phyloP scores from a whole-genome alignment of 345 rosid species.

The Hibiscus syriacus region DNA sequence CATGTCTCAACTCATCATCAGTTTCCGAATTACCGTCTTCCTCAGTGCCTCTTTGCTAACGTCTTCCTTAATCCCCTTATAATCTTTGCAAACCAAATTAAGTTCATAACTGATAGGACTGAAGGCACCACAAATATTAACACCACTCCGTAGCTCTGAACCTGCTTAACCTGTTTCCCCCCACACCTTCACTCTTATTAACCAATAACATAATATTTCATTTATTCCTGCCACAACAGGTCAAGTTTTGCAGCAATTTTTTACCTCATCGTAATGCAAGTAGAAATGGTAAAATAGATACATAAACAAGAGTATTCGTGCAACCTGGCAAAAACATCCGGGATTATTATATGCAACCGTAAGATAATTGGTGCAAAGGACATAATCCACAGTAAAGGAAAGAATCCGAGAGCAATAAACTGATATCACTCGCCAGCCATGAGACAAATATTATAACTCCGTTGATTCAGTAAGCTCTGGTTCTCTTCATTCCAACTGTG shows the following conservation, averaged over 20 bases:
- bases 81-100: slow-evolving; percentile 55
- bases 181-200: too few species aligned
- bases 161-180: slow-evolving; percentile 31
- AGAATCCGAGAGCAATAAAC: not conserved
- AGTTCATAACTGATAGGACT: slow-evolving; percentile 42
- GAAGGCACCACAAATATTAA: slow-evolving; percentile 30
- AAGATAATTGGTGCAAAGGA: not conserved
- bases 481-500: slow-evolving; percentile 48
- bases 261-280: slow-evolving; percentile 45
- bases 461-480: slow-evolving; percentile 43
- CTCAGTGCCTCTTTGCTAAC: slow-evolving; percentile 43
- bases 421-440: slow-evolving; percentile 39
- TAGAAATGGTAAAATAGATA: slow-evolving; percentile 45
- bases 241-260: not conserved
- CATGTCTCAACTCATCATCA: too few species aligned
- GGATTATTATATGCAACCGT: not conserved
- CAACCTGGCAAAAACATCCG: slow-evolving; percentile 29
- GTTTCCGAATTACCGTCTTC: too few species aligned
- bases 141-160: slow-evolving; percentile 28
- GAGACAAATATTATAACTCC: slow-evolving; percentile 46
- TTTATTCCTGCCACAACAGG: too few species aligned
- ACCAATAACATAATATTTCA: too few species aligned
- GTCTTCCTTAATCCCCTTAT: slow-evolving; percentile 50
- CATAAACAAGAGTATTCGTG: slow-evolving; percentile 43
- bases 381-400: not conserved